phyloP scores from a whole-genome alignment of 257 asterid genomes.

The Perilla frutescens region DNA sequence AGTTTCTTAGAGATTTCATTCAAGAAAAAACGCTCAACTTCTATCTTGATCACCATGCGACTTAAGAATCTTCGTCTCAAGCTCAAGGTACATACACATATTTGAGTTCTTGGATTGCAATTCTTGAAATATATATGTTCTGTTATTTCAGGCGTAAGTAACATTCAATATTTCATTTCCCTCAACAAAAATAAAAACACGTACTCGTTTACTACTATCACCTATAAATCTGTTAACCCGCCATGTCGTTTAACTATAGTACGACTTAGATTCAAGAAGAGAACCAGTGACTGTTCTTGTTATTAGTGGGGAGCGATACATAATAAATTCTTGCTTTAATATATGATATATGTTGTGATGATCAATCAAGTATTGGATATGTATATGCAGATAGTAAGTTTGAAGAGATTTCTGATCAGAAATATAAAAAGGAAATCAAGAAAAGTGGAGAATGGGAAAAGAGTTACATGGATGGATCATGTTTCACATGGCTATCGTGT shows the following conservation, averaged over 20 bases:
- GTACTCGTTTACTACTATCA: too few relatives aligned
- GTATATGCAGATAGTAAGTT: slow-evolving; percentile 38
- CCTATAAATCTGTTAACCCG: too few relatives aligned
- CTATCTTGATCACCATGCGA: slow-evolving; percentile 40
- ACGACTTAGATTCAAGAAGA: too few relatives aligned
- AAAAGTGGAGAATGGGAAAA: slow-evolving; percentile 37
- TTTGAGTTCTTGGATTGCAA: background rate
- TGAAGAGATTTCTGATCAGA: slow-evolving; percentile 43
- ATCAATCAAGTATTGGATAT: background rate
- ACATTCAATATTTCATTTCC: too few relatives aligned
- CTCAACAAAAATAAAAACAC: too few relatives aligned
- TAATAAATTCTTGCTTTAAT: too few relatives aligned
- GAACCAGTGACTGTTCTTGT: too few relatives aligned
- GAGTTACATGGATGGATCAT: slow-evolving; percentile 47
- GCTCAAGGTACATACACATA: slow-evolving; percentile 49
- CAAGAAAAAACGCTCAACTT: background rate
- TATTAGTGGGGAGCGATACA: too few relatives aligned
- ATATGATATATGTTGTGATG: too few relatives aligned
- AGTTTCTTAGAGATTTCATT: background rate
- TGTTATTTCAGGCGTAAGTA: background rate
- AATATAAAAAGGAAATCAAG: slow-evolving; percentile 33
- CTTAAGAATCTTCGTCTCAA: slow-evolving; percentile 54
- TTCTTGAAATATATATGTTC: background rate
- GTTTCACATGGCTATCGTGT: slow-evolving; percentile 36
- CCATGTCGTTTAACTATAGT: too few relatives aligned